phyloP scores from a whole-genome alignment of 768 basidiomycete species.

The Suillus occidentalis region DNA sequence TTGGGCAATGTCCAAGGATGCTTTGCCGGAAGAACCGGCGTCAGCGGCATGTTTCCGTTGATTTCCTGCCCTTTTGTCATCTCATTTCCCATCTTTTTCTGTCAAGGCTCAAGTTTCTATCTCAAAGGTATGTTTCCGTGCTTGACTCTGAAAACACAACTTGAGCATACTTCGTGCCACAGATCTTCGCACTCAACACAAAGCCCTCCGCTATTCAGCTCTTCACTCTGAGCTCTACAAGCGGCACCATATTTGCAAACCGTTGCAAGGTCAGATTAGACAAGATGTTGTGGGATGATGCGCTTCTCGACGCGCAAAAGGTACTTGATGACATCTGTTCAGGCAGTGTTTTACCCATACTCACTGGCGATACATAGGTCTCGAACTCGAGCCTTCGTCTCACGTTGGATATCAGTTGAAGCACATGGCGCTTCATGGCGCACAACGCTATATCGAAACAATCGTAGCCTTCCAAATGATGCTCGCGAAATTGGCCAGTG shows the following conservation, averaged over 20 bases:
- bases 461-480: neutral
- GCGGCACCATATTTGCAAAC: neutral
- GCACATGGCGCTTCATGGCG: neutral
- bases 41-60: neutral
- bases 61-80: neutral
- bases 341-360: neutral
- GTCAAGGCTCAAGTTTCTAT: neutral
- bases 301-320: neutral
- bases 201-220: neutral
- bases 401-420: neutral
- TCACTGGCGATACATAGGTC: neutral
- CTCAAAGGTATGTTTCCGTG: neutral
- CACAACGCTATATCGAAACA: neutral
- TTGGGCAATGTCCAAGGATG: neutral
- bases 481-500: neutral
- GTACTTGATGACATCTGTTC: neutral
- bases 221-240: neutral
- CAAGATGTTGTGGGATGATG: neutral
- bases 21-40: neutral
- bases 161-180: neutral
- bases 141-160: neutral
- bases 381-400: neutral
- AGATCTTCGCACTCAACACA: neutral
- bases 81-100: neutral
- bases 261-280: neutral